phyloP scores from a whole-genome alignment of 2,329 filamentous ascomycete species.

The Fusarium keratoplasticum region DNA sequence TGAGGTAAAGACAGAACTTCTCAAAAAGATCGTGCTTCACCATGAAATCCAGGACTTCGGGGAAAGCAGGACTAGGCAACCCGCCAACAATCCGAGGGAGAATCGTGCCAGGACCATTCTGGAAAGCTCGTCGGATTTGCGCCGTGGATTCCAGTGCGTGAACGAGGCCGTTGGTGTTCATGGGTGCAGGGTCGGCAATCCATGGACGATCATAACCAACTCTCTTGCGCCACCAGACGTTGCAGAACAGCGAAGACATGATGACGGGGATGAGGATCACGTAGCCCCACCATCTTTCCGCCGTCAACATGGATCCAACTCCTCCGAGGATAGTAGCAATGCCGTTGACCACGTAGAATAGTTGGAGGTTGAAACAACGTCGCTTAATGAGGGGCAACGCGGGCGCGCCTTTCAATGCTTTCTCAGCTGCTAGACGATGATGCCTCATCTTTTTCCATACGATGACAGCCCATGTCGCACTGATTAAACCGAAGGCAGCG shows the following conservation, averaged over 20 bases:
- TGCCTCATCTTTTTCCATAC: slow-evolving; percentile 54
- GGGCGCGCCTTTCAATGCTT: slow-evolving; percentile 40
- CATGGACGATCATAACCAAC: slow-evolving; percentile 55
- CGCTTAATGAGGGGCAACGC: slow-evolving; percentile 47
- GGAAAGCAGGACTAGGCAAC: background rate
- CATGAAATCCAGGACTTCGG: slow-evolving; percentile 12
- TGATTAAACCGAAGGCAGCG: slow-evolving; percentile 61
- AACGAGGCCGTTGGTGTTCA: slow-evolving; percentile 5
- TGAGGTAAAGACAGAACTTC: slow-evolving; percentile 15
- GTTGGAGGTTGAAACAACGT: slow-evolving; percentile 53
- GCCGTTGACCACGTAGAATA: slow-evolving; percentile 59
- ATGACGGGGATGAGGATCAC: slow-evolving; percentile 63
- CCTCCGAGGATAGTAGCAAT: slow-evolving; percentile 60
- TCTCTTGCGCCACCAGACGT: slow-evolving; percentile 59
- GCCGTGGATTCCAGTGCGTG: slow-evolving; percentile 22
- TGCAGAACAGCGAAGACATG: slow-evolving; percentile 57
- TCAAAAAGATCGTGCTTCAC: slow-evolving; percentile 36
- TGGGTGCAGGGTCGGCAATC: background rate
- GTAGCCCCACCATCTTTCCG: slow-evolving; percentile 65
- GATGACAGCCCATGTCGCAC: slow-evolving; percentile 60
- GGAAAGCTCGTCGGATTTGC: slow-evolving; percentile 11
- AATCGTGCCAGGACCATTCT: background rate
- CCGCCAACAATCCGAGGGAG: slow-evolving; percentile 13
- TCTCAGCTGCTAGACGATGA: slow-evolving; percentile 48
- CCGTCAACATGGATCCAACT: slow-evolving; percentile 61